Base-by-base conservation (phyloP, 1,284 basidiomycete genomes). In the Cutaneotrichosporon spelunceum region DNA sequence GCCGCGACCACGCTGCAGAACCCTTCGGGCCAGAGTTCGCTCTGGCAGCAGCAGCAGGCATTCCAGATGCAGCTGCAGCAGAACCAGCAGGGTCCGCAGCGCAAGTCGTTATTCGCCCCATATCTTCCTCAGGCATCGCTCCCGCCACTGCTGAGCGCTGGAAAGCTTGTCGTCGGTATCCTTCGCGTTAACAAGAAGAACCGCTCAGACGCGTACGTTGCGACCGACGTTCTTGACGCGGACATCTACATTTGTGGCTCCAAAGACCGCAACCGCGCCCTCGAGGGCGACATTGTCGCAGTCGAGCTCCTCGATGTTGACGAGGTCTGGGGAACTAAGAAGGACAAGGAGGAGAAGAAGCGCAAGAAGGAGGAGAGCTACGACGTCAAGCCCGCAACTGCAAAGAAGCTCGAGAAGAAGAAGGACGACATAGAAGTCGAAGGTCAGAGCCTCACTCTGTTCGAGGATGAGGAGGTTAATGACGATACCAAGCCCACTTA, bases 291-390 rank as follows among this genome's bases (percentile, higher is more conserved):
- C 76, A 93, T 99, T 62, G 96, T 99, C 62, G 96, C 96, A 27
- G 92, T 99, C 42, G 96, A 99, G 79, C 85, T 99, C 49, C 85
- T 99, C 62, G 95, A 99, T 69, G 95, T 95, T 26, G 93, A 96
- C 72, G 93, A 96, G 80, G 95, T 99, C 9, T 98, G 96, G 96
- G 88, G 89, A 23, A 96, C 94, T 16, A 99, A 99, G 84, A 98
- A 98, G 82, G 96, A 99, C 82, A 99, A 99, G 82, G 95, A 99
- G 78, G 96, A 99, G 83, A 99, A 99, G 87, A 97, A 97, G 83
- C 85, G 93, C 74, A 96, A 96, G 81, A 99, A 99, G 85, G 96
- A 99, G 81, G 96, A 99, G 81, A 90, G 90, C 0, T 96, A 92
- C 77, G 81, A 82, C 54, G 72, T 87, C 60, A 91, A 88, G 77